phyloP scores from a whole-genome alignment of 306 rosid species.

The Cyamopsis tetragonoloba region DNA sequence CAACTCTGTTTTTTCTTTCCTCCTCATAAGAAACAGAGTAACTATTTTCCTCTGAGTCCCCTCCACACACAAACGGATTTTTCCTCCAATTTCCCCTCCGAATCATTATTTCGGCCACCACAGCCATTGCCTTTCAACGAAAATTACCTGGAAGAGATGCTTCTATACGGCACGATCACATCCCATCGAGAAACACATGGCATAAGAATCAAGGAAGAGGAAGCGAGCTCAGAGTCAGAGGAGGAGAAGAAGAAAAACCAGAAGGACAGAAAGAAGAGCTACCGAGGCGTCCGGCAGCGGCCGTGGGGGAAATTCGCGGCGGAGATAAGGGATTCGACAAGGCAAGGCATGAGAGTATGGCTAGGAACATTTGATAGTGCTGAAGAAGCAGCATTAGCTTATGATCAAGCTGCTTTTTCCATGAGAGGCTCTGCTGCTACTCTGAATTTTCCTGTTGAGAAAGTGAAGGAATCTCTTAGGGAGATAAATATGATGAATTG shows the following conservation, averaged over 20 bases:
- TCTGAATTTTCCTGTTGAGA: conserved; percentile 81
- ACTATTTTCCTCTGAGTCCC: background rate
- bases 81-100: conserved; percentile 39
- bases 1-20: background rate
- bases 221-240: conserved; percentile 30
- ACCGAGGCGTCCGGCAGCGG: conserved; percentile 69
- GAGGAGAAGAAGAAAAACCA: conserved; percentile 1
- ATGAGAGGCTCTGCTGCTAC: conserved; percentile 71
- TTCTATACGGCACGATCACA: conserved; percentile 50
- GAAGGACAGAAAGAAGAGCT: conserved; percentile 52
- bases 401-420: conserved; percentile 91
- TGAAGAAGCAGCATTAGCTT: conserved; percentile 88
- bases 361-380: conserved; percentile 97
- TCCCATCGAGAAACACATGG: background rate
- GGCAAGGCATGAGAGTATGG: conserved; percentile 81
- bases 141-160: conserved; percentile 86
- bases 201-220: conserved; percentile 23
- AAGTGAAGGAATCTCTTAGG: conserved; percentile 63
- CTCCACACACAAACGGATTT: conserved; percentile 17
- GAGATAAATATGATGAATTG: conserved; percentile 62
- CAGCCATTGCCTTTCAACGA: conserved; percentile 55
- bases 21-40: background rate
- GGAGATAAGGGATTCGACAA: conserved; percentile 67
- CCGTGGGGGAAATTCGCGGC: conserved; percentile 99
- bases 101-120: conserved; percentile 51